These are phyloP conservation scores for Dendrocalamus sinicus DNA, from an alignment of 176 grass and related monocot genomes.

Conservation along the genomic window DNA sequence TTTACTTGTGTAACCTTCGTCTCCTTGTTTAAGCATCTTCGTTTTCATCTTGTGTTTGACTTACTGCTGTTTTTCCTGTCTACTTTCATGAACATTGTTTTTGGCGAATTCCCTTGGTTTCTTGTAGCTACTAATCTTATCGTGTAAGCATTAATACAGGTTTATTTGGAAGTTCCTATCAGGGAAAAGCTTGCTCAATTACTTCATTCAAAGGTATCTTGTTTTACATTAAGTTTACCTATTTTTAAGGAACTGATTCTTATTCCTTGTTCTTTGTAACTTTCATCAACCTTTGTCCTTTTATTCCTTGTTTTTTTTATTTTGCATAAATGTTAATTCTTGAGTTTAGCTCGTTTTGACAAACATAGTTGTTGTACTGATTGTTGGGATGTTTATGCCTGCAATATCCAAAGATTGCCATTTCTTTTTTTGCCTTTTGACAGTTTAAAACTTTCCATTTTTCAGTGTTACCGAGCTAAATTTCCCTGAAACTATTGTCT, in stretches of 20 bases:
- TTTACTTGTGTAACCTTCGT: background rate
- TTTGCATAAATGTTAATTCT: background rate
- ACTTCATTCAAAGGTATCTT: constrained; percentile 65
- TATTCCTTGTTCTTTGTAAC: background rate
- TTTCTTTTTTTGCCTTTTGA: background rate
- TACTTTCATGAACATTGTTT: background rate
- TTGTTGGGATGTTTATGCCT: constrained; percentile 1
- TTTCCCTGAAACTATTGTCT: background rate
- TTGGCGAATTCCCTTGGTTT: background rate
- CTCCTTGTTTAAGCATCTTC: background rate
- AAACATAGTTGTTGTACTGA: background rate
- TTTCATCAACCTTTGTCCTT: background rate
- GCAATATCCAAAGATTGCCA: background rate
- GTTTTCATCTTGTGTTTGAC: constrained; percentile 34
- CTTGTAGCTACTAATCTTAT: constrained; percentile 32
- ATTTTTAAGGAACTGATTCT: constrained; percentile 4
- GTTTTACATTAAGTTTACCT: background rate
- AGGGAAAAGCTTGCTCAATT: constrained; percentile 66
- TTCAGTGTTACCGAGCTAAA: background rate
- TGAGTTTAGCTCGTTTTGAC: background rate
- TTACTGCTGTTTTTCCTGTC: constrained; percentile 4
- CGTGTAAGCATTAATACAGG: constrained; percentile 27
- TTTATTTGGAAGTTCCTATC: constrained; percentile 76
- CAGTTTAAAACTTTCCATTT: background rate
- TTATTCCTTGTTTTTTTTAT: background rate